A percentile compares a stretch with the other conserved stretches of the same genome.
Conservation (phyloP, 176 grass and related monocot genomes). For the Aegilops sharonensis region DNA sequence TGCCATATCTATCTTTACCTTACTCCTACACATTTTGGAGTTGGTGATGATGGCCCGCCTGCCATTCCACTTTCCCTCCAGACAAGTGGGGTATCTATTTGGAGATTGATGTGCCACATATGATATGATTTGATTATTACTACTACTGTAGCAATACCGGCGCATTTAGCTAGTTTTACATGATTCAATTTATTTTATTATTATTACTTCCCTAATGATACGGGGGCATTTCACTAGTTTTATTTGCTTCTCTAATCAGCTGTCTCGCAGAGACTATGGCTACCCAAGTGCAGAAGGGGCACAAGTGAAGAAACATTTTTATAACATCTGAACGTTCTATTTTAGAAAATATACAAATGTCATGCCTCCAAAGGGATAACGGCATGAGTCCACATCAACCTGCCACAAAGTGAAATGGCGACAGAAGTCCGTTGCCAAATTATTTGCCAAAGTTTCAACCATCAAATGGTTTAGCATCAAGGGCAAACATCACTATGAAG, state of each 20-base stretch:
- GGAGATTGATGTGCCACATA: not conserved
- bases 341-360: not conserved
- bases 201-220: not conserved
- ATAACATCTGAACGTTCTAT: not conserved
- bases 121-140: not conserved
- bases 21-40: not conserved
- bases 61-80: not conserved
- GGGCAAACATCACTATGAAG: not conserved
- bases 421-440: not conserved
- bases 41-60: not conserved
- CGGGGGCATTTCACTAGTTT: not conserved
- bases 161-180: not conserved
- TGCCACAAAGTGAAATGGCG: not conserved
- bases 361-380: not conserved
- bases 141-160: not conserved
- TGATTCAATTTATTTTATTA: not conserved
- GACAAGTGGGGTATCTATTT: not conserved
- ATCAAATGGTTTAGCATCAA: not conserved
- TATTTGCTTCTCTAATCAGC: not conserved
- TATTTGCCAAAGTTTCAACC: not conserved
- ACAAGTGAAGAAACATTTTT: not conserved
- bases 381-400: not conserved
- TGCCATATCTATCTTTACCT: too few species aligned
- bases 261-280: too few species aligned
- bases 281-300: not conserved